phyloP scores from a whole-genome alignment of 352 stramenopile genomes.

The Phytopythium chamaehyphon region DNA sequence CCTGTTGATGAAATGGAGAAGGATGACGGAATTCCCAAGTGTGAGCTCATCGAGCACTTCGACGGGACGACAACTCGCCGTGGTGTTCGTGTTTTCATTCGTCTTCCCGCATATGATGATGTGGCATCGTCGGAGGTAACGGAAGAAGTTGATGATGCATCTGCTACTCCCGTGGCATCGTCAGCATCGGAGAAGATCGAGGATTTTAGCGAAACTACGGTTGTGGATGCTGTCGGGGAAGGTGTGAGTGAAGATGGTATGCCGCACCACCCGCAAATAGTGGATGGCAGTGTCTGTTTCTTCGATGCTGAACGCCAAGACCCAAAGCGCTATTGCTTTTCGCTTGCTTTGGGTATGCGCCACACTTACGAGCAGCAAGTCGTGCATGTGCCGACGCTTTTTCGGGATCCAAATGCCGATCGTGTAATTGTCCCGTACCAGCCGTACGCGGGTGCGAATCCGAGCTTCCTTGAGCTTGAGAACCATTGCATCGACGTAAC shows the following conservation, averaged over 20 bases:
- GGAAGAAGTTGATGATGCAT: slow-evolving; percentile 3
- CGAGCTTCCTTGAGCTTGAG: slow-evolving; percentile 44
- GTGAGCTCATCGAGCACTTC: slow-evolving; percentile 22
- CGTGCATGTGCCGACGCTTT: slow-evolving; percentile 34
- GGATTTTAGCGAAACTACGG: not conserved
- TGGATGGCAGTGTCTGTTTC: slow-evolving; percentile 65
- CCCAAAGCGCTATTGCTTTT: slow-evolving; percentile 67
- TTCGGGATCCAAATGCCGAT: slow-evolving; percentile 17
- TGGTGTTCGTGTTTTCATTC: slow-evolving; percentile 21
- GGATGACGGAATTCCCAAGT: slow-evolving; percentile 13
- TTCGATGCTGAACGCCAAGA: slow-evolving; percentile 53
- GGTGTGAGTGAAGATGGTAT: not conserved
- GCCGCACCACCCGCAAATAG: slow-evolving; percentile 31
- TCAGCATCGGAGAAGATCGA: not conserved
- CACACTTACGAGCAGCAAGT: slow-evolving; percentile 42
- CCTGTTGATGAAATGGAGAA: slow-evolving; percentile 10
- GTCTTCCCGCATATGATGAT: not conserved
- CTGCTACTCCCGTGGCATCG: not conserved
- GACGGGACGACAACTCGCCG: slow-evolving; percentile 8
- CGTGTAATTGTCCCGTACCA: slow-evolving; percentile 45
- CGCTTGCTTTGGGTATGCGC: slow-evolving; percentile 51
- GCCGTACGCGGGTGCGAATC: slow-evolving; percentile 48
- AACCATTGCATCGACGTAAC: slow-evolving; percentile 63
- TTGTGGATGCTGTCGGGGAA: not conserved
- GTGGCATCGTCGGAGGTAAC: slow-evolving; percentile 8